Percentiles rank a stretch among this genome's conserved stretches.
Conservation (phyloP, 176 grass and related monocot genomes). For the Carex littledalei region DNA sequence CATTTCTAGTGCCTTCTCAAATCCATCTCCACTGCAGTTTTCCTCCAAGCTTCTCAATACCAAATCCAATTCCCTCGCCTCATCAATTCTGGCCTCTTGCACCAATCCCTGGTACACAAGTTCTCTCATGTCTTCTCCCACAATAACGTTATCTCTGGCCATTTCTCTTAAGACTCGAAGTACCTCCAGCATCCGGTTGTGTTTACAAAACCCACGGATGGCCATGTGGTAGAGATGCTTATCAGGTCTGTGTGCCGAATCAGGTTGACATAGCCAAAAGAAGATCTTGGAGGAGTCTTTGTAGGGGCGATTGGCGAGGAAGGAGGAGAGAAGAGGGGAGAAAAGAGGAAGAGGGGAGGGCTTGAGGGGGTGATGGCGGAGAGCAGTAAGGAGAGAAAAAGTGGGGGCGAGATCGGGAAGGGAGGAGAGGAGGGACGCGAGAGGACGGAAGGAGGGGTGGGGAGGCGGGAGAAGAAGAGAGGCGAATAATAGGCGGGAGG, state of each 20-base stretch:
- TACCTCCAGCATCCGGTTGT: background rate
- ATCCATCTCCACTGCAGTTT: background rate
- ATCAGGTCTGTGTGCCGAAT: conserved; percentile 27
- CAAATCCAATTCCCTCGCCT: conserved; percentile 31
- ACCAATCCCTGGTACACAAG: conserved; percentile 19
- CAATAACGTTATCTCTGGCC: conserved; percentile 13
- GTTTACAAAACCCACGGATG: background rate
- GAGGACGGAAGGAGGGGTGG: conserved; percentile 10
- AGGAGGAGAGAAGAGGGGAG: conserved; percentile 33
- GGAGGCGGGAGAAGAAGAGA: conserved; percentile 1
- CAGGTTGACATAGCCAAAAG: conserved; percentile 28
- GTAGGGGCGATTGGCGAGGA: background rate
- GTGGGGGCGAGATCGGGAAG: conserved; percentile 26
- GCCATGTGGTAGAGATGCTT: background rate
- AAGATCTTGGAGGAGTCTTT: conserved; percentile 33
- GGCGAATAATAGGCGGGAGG: background rate
- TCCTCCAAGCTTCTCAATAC: conserved; percentile 16
- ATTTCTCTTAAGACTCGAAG: background rate
- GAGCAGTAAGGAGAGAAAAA: conserved; percentile 31
- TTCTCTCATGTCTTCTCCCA: conserved; percentile 4
- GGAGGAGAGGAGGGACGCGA: conserved; percentile 19
- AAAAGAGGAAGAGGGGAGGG: conserved; percentile 36
- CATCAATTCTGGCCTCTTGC: conserved; percentile 28
- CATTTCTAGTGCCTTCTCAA: background rate
- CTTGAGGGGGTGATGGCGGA: conserved; percentile 28